Evolutionary conservation across 2,329 filamentous ascomycete genomes (phyloP), one percentile per base, ranked within the genome.

Genomic region (Aspergillus latus): DNA sequence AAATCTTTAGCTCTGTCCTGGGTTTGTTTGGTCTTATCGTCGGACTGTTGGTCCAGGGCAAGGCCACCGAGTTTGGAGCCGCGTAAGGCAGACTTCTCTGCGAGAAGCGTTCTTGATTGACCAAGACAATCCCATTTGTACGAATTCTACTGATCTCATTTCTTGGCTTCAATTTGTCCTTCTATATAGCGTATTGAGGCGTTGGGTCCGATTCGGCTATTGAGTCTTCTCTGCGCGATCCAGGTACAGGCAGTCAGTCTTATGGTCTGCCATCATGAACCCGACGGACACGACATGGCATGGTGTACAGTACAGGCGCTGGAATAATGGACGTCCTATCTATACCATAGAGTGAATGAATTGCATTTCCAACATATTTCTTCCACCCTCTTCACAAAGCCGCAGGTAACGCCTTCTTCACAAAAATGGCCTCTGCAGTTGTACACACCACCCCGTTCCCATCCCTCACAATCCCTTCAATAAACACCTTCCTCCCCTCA

Each of bases 1-100:
- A 99, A 77, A 99, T 99, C 74, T 99, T 99, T 82, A 97, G 92
- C 73, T 97, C 93, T 40, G 93, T 99, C 48, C 83, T 99, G 9
- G 94, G 95, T 62, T 85, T 99, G 3, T 99, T 99, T 70, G 95
- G 94, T 57, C 83, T 99, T 62, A 99, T 99, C 70, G 87, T 99
- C 65, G 94, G 95, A 45, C 83, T 99, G 54, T 82, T 99, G 63
- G 84, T 97, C 51, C 90, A 90, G 57, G 84, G 88, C 72, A 96
- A 94, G 76, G 92, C 94, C 28, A 72, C 79, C 26, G 89, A 92
- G 61, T 95, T 97, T 60, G 68, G 72, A 52, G 63, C 65, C 56
- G 63, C 62, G 43, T 68, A 64, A 56, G 36, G 13, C 39, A 28
- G 21, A 52, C 45, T 62, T 59, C 59, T 60, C 44, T 39, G 57